Percentiles rank a stretch among this genome's conserved stretches.
Evolutionary conservation across 2,329 filamentous ascomycete genomes (phyloP).

Genomic region (Pezizomycotina sp.): DNA sequence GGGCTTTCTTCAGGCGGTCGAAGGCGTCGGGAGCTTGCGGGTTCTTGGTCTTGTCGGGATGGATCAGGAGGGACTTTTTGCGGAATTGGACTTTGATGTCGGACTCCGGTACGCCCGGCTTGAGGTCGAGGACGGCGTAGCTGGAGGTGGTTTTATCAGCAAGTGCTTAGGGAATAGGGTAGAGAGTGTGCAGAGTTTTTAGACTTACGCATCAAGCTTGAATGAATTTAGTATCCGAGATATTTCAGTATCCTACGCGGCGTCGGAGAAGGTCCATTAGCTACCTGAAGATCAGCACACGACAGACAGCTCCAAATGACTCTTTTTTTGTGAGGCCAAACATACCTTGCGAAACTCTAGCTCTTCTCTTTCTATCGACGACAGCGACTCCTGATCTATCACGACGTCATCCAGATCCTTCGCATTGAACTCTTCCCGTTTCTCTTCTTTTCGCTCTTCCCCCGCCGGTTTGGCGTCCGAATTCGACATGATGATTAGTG

Average conservation of each 20-base stretch:
- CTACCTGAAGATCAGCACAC: background rate
- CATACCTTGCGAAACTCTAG: conserved; percentile 25
- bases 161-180: conserved; percentile 11
- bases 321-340: background rate
- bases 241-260: background rate
- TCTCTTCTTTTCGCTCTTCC: conserved; percentile 9
- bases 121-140: conserved; percentile 87
- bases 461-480: too few species aligned
- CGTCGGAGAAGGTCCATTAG: conserved; percentile 10
- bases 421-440: conserved; percentile 14
- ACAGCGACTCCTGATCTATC: conserved; percentile 24
- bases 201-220: conserved; percentile 50
- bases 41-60: conserved; percentile 94
- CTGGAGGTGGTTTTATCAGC: conserved; percentile 30
- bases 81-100: conserved; percentile 92
- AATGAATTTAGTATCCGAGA: conserved; percentile 67
- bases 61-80: conserved; percentile 95
- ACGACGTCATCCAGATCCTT: conserved; percentile 16
- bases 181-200: background rate
- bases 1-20: conserved; percentile 88
- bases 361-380: conserved; percentile 24
- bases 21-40: conserved; percentile 84
- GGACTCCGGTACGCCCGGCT: conserved; percentile 84
- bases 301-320: background rate
- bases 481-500: too few species aligned